phyloP scores from a whole-genome alignment of 1,284 basidiomycete species.

The Tylopilus sp. region DNA sequence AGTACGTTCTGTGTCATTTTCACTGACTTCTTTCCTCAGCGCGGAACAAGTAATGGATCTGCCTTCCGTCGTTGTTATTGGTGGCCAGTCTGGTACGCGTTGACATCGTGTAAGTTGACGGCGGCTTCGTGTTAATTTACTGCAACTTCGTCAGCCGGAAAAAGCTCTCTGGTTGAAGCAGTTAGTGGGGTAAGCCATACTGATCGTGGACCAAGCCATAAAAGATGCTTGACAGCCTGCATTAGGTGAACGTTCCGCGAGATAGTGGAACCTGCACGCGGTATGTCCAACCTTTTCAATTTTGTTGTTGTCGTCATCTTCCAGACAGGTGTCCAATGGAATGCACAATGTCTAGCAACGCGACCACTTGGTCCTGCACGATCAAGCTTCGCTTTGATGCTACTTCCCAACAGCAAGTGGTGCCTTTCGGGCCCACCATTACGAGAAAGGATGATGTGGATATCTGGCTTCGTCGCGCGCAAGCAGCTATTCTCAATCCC shows the following conservation, averaged over 20 bases:
- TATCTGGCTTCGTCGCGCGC: conserved; percentile 53
- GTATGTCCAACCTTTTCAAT: conserved; percentile 26
- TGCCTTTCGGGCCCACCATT: conserved; percentile 40
- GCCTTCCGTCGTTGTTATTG: conserved; percentile 54
- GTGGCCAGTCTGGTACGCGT: conserved; percentile 54
- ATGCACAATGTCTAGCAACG: conserved; percentile 44
- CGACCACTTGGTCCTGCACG: conserved; percentile 47
- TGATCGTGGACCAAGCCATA: background rate
- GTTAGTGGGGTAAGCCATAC: conserved; percentile 47
- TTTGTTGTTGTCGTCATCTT: background rate
- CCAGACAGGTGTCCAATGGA: conserved; percentile 53
- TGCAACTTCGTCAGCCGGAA: conserved; percentile 42
- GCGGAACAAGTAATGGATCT: conserved; percentile 43
- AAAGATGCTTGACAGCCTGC: background rate
- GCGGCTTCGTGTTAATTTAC: conserved; percentile 4
- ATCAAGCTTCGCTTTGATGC: conserved; percentile 45
- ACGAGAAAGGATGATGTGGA: conserved; percentile 44
- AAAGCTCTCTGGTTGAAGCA: conserved; percentile 58
- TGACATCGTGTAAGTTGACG: background rate
- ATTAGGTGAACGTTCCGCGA: conserved; percentile 54
- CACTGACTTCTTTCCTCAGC: conserved; percentile 26
- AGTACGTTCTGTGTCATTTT: background rate
- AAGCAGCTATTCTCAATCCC: conserved; percentile 54
- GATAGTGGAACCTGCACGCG: conserved; percentile 59
- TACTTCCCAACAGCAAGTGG: conserved; percentile 12